These are phyloP conservation scores for Hypoxylon sp. DNA, from an alignment of 2,329 filamentous ascomycete species.

Conservation along the genomic window DNA sequence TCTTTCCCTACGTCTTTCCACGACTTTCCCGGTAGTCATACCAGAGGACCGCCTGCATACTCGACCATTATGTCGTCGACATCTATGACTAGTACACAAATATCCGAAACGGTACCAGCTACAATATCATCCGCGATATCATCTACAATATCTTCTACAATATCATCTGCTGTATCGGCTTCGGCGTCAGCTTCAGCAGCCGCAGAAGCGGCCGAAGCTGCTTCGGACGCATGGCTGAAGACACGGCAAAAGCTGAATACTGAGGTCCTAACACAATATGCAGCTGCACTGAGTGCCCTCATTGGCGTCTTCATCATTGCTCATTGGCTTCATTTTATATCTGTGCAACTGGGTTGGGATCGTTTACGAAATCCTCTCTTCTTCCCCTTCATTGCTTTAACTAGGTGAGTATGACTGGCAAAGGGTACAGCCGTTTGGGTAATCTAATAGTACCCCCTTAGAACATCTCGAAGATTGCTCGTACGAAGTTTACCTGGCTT, in stretches of 20 bases:
- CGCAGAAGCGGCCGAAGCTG: slow-evolving; percentile 8
- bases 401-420: slow-evolving; percentile 41
- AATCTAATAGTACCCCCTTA: slow-evolving; percentile 27
- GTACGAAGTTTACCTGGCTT: slow-evolving; percentile 55
- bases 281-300: slow-evolving; percentile 42
- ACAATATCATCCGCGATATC: neutral
- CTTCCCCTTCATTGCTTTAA: slow-evolving; percentile 40
- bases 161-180: neutral
- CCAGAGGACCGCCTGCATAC: neutral
- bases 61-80: slow-evolving; percentile 16
- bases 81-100: slow-evolving; percentile 19
- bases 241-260: slow-evolving; percentile 38
- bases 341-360: slow-evolving; percentile 33
- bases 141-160: too few species aligned
- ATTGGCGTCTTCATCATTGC: slow-evolving; percentile 48
- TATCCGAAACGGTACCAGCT: neutral
- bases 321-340: slow-evolving; percentile 43
- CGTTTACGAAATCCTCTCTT: slow-evolving; percentile 37
- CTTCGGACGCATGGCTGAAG: slow-evolving; percentile 21
- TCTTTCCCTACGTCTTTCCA: slow-evolving; percentile 1
- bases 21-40: neutral
- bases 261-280: slow-evolving; percentile 40
- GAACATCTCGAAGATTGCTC: slow-evolving; percentile 43
- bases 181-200: neutral
- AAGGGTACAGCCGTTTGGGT: neutral